These are phyloP conservation scores for Peronospora destructor DNA, from an alignment of 352 stramenopile species.

Conservation along the genomic window DNA sequence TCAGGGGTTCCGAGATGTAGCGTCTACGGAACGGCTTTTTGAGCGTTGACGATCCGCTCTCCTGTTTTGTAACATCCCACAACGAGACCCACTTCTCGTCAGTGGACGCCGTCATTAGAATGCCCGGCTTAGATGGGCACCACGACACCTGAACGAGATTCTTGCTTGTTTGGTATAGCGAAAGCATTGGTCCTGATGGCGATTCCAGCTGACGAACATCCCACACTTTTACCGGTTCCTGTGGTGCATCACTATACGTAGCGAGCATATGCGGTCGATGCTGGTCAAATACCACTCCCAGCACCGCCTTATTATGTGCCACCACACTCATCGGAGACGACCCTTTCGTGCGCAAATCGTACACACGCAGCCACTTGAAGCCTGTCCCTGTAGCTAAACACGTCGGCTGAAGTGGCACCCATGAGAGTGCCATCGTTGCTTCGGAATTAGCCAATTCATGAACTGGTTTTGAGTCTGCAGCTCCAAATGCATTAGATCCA, in stretches of 20 bases:
- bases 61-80: slow-evolving; percentile 71
- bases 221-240: slow-evolving; percentile 83
- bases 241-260: slow-evolving; percentile 74
- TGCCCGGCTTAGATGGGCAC: slow-evolving; percentile 75
- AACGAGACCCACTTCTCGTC: slow-evolving; percentile 82
- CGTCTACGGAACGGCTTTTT: slow-evolving; percentile 72
- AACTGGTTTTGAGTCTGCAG: slow-evolving; percentile 45
- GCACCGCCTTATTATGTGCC: slow-evolving; percentile 77
- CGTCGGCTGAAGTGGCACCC: slow-evolving; percentile 75
- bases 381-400: slow-evolving; percentile 76
- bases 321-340: slow-evolving; percentile 72
- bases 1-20: slow-evolving; percentile 69
- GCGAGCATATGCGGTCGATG: slow-evolving; percentile 76
- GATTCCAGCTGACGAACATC: slow-evolving; percentile 79
- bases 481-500: slow-evolving; percentile 24
- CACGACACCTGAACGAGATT: slow-evolving; percentile 72
- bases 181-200: slow-evolving; percentile 53
- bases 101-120: slow-evolving; percentile 65
- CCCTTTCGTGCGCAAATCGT: slow-evolving; percentile 59
- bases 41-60: slow-evolving; percentile 36
- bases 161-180: slow-evolving; percentile 66
- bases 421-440: slow-evolving; percentile 71
- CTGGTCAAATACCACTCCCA: slow-evolving; percentile 75
- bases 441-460: slow-evolving; percentile 83
- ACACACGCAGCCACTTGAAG: slow-evolving; percentile 85